phyloP scores from a whole-genome alignment of 495 filamentous ascomycete genomes.

The Penicillium lividum region DNA sequence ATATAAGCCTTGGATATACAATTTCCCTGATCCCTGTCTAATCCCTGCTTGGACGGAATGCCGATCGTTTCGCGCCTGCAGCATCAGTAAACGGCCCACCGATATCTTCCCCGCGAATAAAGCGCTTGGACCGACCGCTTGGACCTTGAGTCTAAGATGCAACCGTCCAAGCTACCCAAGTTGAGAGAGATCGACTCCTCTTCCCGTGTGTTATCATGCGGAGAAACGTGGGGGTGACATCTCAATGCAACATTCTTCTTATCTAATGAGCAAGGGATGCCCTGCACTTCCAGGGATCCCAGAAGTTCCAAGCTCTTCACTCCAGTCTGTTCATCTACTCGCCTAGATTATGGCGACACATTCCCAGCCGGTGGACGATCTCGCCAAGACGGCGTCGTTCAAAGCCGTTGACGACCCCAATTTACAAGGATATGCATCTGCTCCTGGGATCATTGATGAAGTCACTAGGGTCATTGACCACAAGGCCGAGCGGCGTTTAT shows the following conservation, averaged over 20 bases:
- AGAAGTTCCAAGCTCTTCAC: neutral
- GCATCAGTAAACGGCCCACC: slow-evolving; percentile 9
- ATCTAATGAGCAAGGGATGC: slow-evolving; percentile 24
- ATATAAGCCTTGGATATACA: neutral
- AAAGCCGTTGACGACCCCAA: slow-evolving; percentile 32
- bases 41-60: neutral
- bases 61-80: neutral
- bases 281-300: neutral
- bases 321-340: neutral
- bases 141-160: slow-evolving; percentile 17
- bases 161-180: slow-evolving; percentile 15
- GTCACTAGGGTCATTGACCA: slow-evolving; percentile 42
- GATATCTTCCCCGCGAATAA: slow-evolving; percentile 1
- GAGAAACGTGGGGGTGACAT: slow-evolving; percentile 30
- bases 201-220: slow-evolving; percentile 15
- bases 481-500: slow-evolving; percentile 60
- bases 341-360: slow-evolving; percentile 15
- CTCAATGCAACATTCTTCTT: slow-evolving; percentile 28
- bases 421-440: slow-evolving; percentile 30
- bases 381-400: slow-evolving; percentile 21
- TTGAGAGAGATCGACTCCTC: slow-evolving; percentile 11
- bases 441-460: slow-evolving; percentile 35
- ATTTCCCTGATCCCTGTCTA: neutral
- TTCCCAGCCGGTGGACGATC: slow-evolving; percentile 17
- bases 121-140: neutral